Base-by-base conservation (phyloP, 345 rosid species). In the Eucalyptus cloeziana region DNA sequence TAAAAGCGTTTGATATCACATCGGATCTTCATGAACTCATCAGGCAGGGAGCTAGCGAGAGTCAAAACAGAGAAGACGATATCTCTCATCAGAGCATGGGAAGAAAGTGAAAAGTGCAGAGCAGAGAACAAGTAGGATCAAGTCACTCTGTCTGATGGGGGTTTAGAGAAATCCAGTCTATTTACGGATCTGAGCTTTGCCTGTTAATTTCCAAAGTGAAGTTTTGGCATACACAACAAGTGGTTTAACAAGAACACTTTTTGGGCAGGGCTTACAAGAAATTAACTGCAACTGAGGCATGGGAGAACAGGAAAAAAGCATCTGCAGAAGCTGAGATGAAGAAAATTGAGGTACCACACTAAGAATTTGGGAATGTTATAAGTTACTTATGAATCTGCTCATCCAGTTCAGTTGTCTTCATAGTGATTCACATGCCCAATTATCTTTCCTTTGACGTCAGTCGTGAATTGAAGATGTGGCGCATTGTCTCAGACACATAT, bases 81-180 rank as follows among this genome's bases (percentile, higher is more conserved):
- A 15, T 95, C 99, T 86, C 96, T 98, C 6, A 89, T 97, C 91
- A 95, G 64, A 92, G 99, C 99, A 52, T 98, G 99, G 99, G 99
- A 98, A 92, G 99, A 98, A 69, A 96, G 96, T 88, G 99, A 98
- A 87, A 98, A 95, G 93, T 91, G 95, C 90, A 97, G 94, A 93
- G 97, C 95, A 88, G 98, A 97, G 91, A 97, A 98, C 94, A 97
- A 94, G 99, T 97, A 86, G 64, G 86, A 67, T 80, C 67, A 50
- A 19, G 45, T 51, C 30, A n/a, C 64, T 17, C 58, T 52, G 67
- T 86, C 60, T 43, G 43, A 24, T 52, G 64, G 45, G 24, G 43
- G 47, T 33, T 50, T 52, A 33, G 62, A 19, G n/a, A 47, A 52
- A 51, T 60, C 30, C 58, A 37, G 58, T 54, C 37, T 54, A 33